Base-by-base conservation (phyloP, 2,329 filamentous ascomycete species). In the Pestalotiopsis sp. region DNA sequence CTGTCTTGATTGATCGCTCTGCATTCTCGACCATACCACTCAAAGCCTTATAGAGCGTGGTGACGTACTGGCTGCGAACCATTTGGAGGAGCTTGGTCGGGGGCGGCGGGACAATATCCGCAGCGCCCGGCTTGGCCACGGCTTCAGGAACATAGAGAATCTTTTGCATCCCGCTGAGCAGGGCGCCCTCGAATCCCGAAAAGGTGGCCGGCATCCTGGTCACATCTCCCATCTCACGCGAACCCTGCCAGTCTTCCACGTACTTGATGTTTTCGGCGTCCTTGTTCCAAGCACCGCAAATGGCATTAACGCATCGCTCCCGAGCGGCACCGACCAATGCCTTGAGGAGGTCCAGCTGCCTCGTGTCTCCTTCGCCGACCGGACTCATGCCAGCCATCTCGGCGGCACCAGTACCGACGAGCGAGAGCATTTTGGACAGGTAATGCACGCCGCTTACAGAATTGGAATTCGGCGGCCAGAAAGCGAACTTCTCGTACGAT, bases 1-100 rank as follows among this genome's bases (percentile, higher is more conserved):
- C 82, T 72, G 88, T 89, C 72, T 90, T 88, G 14, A 89, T 79
- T 3, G 90, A 87, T 67, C 89, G 89, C 80, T 98, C 94, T 3
- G 96, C 95, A 78, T 97, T 98, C 80, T 98, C 96, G 1, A 99
- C 94, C 89, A 99, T 95, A 24, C 95, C 96, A 74, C 93, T 97
- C 48, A 99, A 82, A 6, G 94, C 94, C 78, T 97, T 97, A 80
- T 98, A 98, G 57, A 99, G 82, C 68, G 94, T 97, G 6, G 92
- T 94, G 17, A 97, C 94, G 75, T 99, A 99, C 76, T 97, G 94
- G 71, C 90, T 92, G 71, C 94, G 89, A 17, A 98, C 94, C 88
- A 94, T 94, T 78, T 97, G 93, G 57, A 98, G 83, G 57, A 98
- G 83, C 78, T 98, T 99, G 7, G 91, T 86, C 44, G 94, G 91